A percentile compares a stretch with the other conserved stretches of the same genome.
Evolutionary conservation across 108 stramenopile genomes (phyloP).

Genomic region (Fistulifera pelliculosa): DNA sequence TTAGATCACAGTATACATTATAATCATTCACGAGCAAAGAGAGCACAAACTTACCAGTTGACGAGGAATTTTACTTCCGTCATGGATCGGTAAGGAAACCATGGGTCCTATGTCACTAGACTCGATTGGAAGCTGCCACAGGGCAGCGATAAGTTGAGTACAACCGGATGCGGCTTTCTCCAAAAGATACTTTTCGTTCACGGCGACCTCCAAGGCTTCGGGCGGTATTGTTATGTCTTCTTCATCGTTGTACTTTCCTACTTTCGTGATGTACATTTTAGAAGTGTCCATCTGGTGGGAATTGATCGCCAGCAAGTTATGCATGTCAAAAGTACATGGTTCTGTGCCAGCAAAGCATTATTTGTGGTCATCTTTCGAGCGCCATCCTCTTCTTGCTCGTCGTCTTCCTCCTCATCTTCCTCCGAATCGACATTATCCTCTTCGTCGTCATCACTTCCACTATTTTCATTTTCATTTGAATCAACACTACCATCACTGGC

Average conservation of each 20-base stretch:
- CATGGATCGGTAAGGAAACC: slow-evolving; percentile 47
- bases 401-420: slow-evolving; percentile 20
- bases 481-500: slow-evolving; percentile 4
- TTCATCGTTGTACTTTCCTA: slow-evolving; percentile 10
- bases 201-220: slow-evolving; percentile 11
- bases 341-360: slow-evolving; percentile 20
- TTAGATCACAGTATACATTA: too few relatives aligned
- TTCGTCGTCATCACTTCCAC: slow-evolving; percentile 8
- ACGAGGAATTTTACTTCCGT: slow-evolving; percentile 52
- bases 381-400: slow-evolving; percentile 12
- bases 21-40: too few relatives aligned
- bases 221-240: slow-evolving; percentile 25
- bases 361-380: too few relatives aligned
- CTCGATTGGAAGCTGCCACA: slow-evolving; percentile 72
- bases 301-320: slow-evolving; percentile 64
- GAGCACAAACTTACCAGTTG: slow-evolving; percentile 42
- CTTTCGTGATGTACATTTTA: slow-evolving; percentile 34
- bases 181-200: slow-evolving; percentile 51
- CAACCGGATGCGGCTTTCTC: slow-evolving; percentile 65
- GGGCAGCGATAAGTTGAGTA: slow-evolving; percentile 54
- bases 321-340: slow-evolving; percentile 68
- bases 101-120: slow-evolving; percentile 64
- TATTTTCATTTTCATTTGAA: slow-evolving; percentile 11
- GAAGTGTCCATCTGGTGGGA: slow-evolving; percentile 54
- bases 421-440: too few relatives aligned